Conservation (phyloP, 2,329 filamentous ascomycete genomes). For the Fusarium sp. region DNA sequence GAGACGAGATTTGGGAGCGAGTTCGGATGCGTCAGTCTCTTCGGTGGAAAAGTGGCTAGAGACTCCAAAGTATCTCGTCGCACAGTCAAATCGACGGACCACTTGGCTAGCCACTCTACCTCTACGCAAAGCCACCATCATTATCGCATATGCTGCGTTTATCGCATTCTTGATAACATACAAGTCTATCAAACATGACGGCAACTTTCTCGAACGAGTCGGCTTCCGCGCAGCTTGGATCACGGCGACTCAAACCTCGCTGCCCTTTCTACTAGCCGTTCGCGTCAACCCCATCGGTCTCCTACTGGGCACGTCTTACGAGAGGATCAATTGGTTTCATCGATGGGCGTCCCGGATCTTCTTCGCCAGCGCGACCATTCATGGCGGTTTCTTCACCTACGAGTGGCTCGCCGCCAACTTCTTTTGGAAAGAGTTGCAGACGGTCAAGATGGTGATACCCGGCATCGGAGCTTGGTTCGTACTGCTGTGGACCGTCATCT, state of each 20-base stretch:
- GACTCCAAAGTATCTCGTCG: slow-evolving; percentile 16
- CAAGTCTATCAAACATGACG: slow-evolving; percentile 44
- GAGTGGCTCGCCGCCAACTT: slow-evolving; percentile 42
- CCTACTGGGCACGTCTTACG: slow-evolving; percentile 40
- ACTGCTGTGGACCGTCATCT: slow-evolving; percentile 40
- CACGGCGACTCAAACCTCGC: slow-evolving; percentile 36
- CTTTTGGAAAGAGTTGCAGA: slow-evolving; percentile 42
- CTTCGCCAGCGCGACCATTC: slow-evolving; percentile 40
- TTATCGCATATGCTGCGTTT: slow-evolving; percentile 35
- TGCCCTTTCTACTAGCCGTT: slow-evolving; percentile 40
- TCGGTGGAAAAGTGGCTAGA: slow-evolving; percentile 31
- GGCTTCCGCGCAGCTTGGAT: slow-evolving; percentile 44
- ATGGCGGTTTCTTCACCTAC: slow-evolving; percentile 39
- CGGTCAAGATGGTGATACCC: slow-evolving; percentile 42
- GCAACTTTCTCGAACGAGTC: slow-evolving; percentile 40
- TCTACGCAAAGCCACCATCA: slow-evolving; percentile 23
- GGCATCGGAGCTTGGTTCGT: slow-evolving; percentile 44
- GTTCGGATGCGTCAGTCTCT: slow-evolving; percentile 24
- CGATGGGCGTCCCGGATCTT: slow-evolving; percentile 41
- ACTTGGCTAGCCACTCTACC: slow-evolving; percentile 28
- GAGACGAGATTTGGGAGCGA: slow-evolving; percentile 24
- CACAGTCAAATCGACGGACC: slow-evolving; percentile 17
- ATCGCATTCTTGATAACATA: slow-evolving; percentile 38
- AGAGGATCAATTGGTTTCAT: slow-evolving; percentile 43
- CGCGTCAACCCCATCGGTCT: slow-evolving; percentile 41